phyloP scores from a whole-genome alignment of 2,329 filamentous ascomycete species.

The Alternaria brassicae region DNA sequence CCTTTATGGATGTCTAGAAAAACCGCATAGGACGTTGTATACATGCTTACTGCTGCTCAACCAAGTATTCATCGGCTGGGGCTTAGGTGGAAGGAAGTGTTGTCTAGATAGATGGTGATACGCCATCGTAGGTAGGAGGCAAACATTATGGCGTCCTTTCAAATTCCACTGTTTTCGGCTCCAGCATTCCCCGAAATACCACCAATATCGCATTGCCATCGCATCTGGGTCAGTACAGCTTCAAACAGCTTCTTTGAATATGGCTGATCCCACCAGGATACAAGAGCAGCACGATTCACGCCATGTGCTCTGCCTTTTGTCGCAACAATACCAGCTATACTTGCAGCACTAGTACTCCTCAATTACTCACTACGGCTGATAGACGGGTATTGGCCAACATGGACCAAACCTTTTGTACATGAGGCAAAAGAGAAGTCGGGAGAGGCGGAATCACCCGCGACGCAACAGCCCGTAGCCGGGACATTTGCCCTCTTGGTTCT shows the following conservation, averaged over 20 bases:
- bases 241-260: not conserved
- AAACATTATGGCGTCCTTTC: conserved; percentile 35
- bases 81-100: conserved; percentile 30
- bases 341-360: conserved; percentile 50
- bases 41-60: conserved; percentile 25
- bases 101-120: conserved; percentile 20
- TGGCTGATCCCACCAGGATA: conserved; percentile 39
- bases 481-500: conserved; percentile 38
- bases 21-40: not conserved
- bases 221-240: conserved; percentile 35
- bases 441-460: conserved; percentile 40
- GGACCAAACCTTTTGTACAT: conserved; percentile 60
- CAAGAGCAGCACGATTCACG: conserved; percentile 48
- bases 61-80: conserved; percentile 24
- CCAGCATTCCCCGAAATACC: conserved; percentile 19
- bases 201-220: conserved; percentile 34
- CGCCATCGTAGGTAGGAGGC: conserved; percentile 4
- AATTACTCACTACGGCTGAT: conserved; percentile 44
- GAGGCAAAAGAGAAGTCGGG: conserved; percentile 40
- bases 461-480: conserved; percentile 35
- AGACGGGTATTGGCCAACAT: conserved; percentile 54
- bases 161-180: conserved; percentile 29
- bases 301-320: conserved; percentile 53
- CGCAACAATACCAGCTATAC: conserved; percentile 46
- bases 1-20: conserved; percentile 17